phyloP scores from a whole-genome alignment of 1,284 basidiomycete species.

The Chiua sp. region DNA sequence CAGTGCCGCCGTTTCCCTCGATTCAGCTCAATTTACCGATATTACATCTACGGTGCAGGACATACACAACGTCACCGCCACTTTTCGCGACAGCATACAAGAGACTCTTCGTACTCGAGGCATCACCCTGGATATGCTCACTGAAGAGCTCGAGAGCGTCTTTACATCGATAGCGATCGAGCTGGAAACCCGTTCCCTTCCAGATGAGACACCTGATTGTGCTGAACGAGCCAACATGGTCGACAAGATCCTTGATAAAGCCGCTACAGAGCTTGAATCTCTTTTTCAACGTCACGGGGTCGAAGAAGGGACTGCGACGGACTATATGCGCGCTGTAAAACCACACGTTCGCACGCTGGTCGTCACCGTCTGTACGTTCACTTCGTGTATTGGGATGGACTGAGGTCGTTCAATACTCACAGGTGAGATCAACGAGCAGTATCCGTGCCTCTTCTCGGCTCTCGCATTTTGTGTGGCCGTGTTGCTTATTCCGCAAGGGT shows the following conservation, averaged over 20 bases:
- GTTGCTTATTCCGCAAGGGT: constrained; percentile 14
- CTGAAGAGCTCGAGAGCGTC: background rate
- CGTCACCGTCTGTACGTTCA: constrained; percentile 15
- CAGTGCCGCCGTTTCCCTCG: constrained; percentile 1
- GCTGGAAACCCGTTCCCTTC: constrained; percentile 3
- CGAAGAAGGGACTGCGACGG: background rate
- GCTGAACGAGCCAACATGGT: constrained; percentile 5
- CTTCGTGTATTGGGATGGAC: accelerated
- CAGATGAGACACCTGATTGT: constrained; percentile 4
- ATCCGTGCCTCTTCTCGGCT: constrained; percentile 11
- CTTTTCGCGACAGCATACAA: too few relatives aligned
- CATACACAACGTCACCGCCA: constrained; percentile 3
- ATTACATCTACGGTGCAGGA: constrained; percentile 6
- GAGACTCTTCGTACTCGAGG: too few relatives aligned
- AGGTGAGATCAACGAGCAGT: constrained; percentile 23
- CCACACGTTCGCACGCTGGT: constrained; percentile 1
- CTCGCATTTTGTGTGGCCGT: constrained; percentile 7
- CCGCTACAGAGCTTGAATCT: background rate
- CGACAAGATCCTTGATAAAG: constrained; percentile 11
- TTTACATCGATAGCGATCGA: constrained; percentile 1
- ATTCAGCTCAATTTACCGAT: constrained; percentile 7
- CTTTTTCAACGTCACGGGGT: constrained; percentile 5
- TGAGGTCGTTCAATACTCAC: background rate
- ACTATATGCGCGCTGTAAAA: constrained; percentile 5
- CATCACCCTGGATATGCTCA: too few relatives aligned